Conservation (phyloP, 2,329 filamentous ascomycete species). For the Trichoderma sp. region DNA sequence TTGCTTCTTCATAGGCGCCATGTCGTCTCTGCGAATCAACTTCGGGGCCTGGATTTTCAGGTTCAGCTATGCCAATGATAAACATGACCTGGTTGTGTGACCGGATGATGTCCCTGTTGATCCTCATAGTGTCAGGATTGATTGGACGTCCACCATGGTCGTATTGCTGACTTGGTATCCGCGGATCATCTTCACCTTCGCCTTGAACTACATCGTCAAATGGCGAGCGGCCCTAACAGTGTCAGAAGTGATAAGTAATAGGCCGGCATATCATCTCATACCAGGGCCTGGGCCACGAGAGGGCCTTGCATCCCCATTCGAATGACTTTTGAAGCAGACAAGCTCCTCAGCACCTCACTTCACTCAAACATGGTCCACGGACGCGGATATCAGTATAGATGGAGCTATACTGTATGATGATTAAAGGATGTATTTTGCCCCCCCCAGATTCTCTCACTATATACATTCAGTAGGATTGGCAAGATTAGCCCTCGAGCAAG, state of each 20-base stretch:
- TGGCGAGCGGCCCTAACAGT: constrained; percentile 54
- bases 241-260: not conserved
- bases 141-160: constrained; percentile 56
- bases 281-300: constrained; percentile 56
- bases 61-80: constrained; percentile 61
- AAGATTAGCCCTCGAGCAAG: not conserved
- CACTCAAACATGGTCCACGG: constrained; percentile 1
- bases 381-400: not conserved
- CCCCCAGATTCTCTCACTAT: not conserved
- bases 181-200: constrained; percentile 43
- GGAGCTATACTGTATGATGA: not conserved
- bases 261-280: constrained; percentile 33
- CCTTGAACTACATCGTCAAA: constrained; percentile 57
- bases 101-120: constrained; percentile 57
- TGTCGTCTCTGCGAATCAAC: constrained; percentile 44
- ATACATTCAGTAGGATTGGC: not conserved
- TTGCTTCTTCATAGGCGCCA: constrained; percentile 46
- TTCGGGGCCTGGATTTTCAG: constrained; percentile 48
- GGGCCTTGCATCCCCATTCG: constrained; percentile 56
- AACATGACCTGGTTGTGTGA: constrained; percentile 64
- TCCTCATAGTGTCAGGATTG: constrained; percentile 53
- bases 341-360: constrained; percentile 10
- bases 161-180: constrained; percentile 48
- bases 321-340: not conserved
- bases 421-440: not conserved